phyloP scores from a whole-genome alignment of 495 filamentous ascomycete species.

The Rhypophila decipiens region DNA sequence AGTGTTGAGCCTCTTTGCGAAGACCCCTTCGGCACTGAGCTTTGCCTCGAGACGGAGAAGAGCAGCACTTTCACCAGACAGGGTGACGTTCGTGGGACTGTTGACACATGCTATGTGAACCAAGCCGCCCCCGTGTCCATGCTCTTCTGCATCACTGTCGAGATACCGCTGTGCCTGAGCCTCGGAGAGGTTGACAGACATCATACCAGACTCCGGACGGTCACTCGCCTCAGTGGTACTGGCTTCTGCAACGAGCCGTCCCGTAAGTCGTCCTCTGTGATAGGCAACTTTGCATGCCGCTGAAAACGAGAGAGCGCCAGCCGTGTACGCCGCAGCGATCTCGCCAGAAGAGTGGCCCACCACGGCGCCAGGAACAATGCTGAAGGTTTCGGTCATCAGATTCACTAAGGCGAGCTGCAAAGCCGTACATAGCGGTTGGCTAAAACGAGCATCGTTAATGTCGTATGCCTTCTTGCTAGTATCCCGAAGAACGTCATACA shows the following conservation, averaged over 20 bases:
- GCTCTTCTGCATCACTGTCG: too few relatives aligned
- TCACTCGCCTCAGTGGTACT: neutral
- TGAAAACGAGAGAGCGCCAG: constrained; percentile 33
- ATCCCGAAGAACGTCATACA: constrained; percentile 17
- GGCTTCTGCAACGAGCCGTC: constrained; percentile 31
- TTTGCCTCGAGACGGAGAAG: constrained; percentile 26
- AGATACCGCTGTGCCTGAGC: too few relatives aligned
- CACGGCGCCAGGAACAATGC: constrained; percentile 28
- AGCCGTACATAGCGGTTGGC: constrained; percentile 39
- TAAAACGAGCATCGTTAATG: constrained; percentile 10
- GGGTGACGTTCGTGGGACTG: constrained; percentile 38
- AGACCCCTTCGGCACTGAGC: constrained; percentile 20
- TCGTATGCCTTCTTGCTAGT: constrained; percentile 3
- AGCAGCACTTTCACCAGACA: constrained; percentile 33
- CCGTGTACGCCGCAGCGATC: constrained; percentile 36
- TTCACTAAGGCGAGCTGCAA: constrained; percentile 48
- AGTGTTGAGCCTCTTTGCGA: constrained; percentile 31
- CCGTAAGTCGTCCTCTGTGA: constrained; percentile 26
- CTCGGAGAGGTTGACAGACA: constrained; percentile 22
- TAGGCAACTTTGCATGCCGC: constrained; percentile 45
- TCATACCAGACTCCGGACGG: neutral
- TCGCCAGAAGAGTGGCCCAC: neutral
- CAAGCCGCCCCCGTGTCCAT: too few relatives aligned
- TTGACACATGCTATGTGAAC: constrained; percentile 41
- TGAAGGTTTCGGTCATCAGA: constrained; percentile 42